Evolutionary conservation across 306 rosid genomes (phyloP).

Genomic region (Parietaria judaica): DNA sequence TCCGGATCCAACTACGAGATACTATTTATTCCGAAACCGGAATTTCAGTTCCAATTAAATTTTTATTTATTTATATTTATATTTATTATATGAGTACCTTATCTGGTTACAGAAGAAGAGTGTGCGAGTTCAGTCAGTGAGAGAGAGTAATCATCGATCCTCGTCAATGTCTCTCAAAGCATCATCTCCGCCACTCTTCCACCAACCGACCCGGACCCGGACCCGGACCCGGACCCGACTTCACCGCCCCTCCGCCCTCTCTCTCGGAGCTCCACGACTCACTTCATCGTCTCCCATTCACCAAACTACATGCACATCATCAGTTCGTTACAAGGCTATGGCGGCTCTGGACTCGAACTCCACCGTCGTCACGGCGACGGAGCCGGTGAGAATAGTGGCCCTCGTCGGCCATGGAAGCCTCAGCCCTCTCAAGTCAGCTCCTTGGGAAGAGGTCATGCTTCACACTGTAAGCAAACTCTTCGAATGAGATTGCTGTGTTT

Average conservation of each 20-base stretch:
- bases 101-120: no score
- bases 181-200: neutral
- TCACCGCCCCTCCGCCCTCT: neutral
- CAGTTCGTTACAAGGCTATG: neutral
- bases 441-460: conserved; percentile 80
- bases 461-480: conserved; percentile 46
- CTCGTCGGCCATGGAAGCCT: conserved; percentile 54
- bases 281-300: neutral
- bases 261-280: no score
- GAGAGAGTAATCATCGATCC: no score
- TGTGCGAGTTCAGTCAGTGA: no score
- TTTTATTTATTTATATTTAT: no score
- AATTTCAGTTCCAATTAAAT: no score
- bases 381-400: conserved; percentile 49
- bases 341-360: neutral
- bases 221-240: neutral
- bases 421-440: conserved; percentile 59
- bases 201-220: neutral
- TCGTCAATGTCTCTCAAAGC: conserved; percentile 9
- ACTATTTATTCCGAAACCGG: no score
- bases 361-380: conserved; percentile 8
- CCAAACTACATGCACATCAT: neutral
- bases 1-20: no score
- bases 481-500: no score
- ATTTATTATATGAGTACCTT: no score